phyloP scores from a whole-genome alignment of 345 rosid species.

The Brassica cretica region DNA sequence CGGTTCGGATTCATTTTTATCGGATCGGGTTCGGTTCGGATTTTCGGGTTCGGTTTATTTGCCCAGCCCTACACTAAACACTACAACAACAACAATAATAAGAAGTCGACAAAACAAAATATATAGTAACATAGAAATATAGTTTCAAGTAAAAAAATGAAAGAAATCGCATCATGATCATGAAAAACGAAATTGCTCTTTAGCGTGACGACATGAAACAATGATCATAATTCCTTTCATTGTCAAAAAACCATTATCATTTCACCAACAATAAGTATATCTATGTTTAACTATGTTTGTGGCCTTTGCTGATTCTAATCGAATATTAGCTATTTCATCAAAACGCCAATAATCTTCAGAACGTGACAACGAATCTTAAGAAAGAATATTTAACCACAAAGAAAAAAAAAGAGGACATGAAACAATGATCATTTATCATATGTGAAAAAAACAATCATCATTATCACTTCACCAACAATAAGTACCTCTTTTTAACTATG shows the following conservation, averaged over 20 bases:
- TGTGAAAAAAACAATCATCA: neutral
- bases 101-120: neutral
- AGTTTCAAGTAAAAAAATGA: neutral
- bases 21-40: no score
- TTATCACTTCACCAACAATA: slow-evolving; percentile 2
- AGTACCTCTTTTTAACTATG: neutral
- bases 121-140: neutral
- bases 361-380: slow-evolving; percentile 24
- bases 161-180: slow-evolving; percentile 6
- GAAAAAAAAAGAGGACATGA: neutral
- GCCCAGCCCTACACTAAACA: no score
- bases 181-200: slow-evolving; percentile 5
- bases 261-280: slow-evolving; percentile 10
- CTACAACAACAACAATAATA: neutral
- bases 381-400: slow-evolving; percentile 9
- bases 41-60: no score
- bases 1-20: no score
- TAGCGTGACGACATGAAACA: slow-evolving; percentile 16
- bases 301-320: neutral
- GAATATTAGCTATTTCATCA: slow-evolving; percentile 10
- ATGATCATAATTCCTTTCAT: neutral
- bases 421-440: slow-evolving; percentile 13
- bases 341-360: slow-evolving; percentile 24
- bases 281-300: neutral
- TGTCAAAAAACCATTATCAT: neutral